These are phyloP conservation scores for Peronospora belbahrii DNA, from an alignment of 352 stramenopile species.

Conservation along the genomic window DNA sequence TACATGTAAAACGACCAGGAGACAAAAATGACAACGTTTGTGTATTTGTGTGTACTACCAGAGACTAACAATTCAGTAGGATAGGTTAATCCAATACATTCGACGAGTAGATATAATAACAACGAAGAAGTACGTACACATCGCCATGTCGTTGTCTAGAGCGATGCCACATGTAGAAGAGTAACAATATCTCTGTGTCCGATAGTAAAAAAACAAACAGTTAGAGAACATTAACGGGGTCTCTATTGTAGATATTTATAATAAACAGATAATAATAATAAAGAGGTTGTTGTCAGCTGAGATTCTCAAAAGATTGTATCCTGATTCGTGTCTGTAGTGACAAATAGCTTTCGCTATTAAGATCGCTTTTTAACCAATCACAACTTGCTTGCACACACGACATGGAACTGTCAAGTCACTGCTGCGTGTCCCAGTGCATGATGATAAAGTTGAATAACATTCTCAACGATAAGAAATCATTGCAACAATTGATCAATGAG, in stretches of 20 bases:
- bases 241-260: no score
- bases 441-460: conserved; percentile 39
- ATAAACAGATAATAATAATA: no score
- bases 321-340: no score
- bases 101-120: background rate
- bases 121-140: conserved; percentile 14
- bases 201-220: no score
- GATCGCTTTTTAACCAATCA: conserved; percentile 3
- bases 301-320: no score
- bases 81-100: no score
- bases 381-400: background rate
- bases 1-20: no score
- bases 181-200: no score
- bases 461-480: conserved; percentile 22
- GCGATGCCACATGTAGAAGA: conserved; percentile 14
- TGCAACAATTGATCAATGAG: conserved; percentile 33
- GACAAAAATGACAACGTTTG: no score
- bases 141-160: conserved; percentile 14
- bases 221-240: no score
- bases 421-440: conserved; percentile 20
- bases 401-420: conserved; percentile 28
- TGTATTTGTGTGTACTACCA: no score
- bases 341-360: conserved; percentile 2
- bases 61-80: background rate
- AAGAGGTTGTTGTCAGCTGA: no score